A percentile compares a stretch with the other conserved stretches of the same genome.
These are phyloP conservation scores for Botrytis pseudocinerea DNA, from an alignment of 2,329 filamentous ascomycete species.

Conservation along the genomic window DNA sequence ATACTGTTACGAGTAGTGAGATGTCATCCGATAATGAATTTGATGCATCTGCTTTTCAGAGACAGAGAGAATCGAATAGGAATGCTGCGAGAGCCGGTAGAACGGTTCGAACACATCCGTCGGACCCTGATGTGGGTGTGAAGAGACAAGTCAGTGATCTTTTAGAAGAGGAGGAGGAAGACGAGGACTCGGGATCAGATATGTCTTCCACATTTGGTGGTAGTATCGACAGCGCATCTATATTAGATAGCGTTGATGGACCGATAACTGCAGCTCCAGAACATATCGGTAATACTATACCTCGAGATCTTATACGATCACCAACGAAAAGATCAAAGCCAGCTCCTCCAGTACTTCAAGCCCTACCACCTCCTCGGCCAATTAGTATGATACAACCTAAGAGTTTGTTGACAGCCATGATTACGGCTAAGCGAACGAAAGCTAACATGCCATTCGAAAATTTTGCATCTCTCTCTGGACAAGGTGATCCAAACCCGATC, in stretches of 20 bases:
- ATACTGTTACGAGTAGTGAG: conserved; percentile 80
- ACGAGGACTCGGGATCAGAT: conserved; percentile 63
- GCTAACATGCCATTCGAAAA: conserved; percentile 71
- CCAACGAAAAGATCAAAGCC: conserved; percentile 65
- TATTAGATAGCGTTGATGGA: conserved; percentile 63
- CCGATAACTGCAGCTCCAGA: conserved; percentile 55
- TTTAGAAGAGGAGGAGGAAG: conserved; percentile 50
- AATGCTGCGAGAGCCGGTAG: conserved; percentile 57
- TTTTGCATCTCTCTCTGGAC: conserved; percentile 74
- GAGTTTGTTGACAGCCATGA: conserved; percentile 69
- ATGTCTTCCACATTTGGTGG: conserved; percentile 65
- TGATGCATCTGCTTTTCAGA: conserved; percentile 65
- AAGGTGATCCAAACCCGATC: conserved; percentile 75
- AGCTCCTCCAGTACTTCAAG: conserved; percentile 58
- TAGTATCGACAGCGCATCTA: conserved; percentile 69
- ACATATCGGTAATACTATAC: conserved; percentile 64
- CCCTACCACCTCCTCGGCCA: conserved; percentile 68
- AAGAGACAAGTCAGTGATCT: conserved; percentile 45
- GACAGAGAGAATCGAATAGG: conserved; percentile 60
- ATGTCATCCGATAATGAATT: conserved; percentile 82
- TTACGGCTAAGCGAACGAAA: conserved; percentile 71
- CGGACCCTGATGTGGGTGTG: conserved; percentile 47
- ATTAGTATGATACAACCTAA: conserved; percentile 68
- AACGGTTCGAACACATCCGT: conserved; percentile 55
- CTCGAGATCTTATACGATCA: conserved; percentile 58